phyloP scores from a whole-genome alignment of 2,329 filamentous ascomycete genomes.

The Arachnomyces sp. region DNA sequence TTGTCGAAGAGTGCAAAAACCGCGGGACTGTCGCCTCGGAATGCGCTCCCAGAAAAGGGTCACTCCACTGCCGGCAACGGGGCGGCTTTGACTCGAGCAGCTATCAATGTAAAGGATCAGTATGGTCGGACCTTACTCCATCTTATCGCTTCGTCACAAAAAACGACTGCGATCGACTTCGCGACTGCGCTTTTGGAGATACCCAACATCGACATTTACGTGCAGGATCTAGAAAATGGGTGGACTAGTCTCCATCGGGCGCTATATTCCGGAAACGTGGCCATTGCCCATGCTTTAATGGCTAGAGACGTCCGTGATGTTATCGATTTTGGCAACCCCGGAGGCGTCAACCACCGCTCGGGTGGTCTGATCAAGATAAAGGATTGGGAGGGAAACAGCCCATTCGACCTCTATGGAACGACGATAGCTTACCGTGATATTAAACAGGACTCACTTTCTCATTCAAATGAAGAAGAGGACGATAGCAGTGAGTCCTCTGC shows the following conservation, averaged over 20 bases:
- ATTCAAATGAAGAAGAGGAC: conserved; percentile 42
- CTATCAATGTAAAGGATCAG: conserved; percentile 79
- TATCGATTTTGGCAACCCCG: conserved; percentile 50
- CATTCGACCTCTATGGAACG: conserved; percentile 84
- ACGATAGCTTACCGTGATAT: conserved; percentile 76
- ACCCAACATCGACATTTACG: conserved; percentile 75
- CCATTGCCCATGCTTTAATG: conserved; percentile 74
- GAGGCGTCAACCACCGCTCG: conserved; percentile 53
- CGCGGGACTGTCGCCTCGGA: conserved; percentile 39
- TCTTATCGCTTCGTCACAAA: conserved; percentile 69
- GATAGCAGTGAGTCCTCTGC: conserved; percentile 28
- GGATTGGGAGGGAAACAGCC: conserved; percentile 88
- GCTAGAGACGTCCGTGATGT: conserved; percentile 66
- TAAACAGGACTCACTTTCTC: conserved; percentile 29
- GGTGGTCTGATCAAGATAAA: conserved; percentile 87
- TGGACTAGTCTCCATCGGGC: conserved; percentile 94
- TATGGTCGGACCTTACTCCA: conserved; percentile 76
- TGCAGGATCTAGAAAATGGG: conserved; percentile 82
- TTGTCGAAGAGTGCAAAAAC: conserved; percentile 44
- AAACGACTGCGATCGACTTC: conserved; percentile 63
- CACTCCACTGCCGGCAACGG: conserved; percentile 13
- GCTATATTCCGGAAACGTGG: conserved; percentile 81
- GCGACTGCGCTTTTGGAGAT: conserved; percentile 73
- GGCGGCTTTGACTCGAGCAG: conserved; percentile 48
- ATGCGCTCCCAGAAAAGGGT: conserved; percentile 35